Evolutionary conservation across 768 basidiomycete species (phyloP).

Genomic region (Phaeolepiota aurea): DNA sequence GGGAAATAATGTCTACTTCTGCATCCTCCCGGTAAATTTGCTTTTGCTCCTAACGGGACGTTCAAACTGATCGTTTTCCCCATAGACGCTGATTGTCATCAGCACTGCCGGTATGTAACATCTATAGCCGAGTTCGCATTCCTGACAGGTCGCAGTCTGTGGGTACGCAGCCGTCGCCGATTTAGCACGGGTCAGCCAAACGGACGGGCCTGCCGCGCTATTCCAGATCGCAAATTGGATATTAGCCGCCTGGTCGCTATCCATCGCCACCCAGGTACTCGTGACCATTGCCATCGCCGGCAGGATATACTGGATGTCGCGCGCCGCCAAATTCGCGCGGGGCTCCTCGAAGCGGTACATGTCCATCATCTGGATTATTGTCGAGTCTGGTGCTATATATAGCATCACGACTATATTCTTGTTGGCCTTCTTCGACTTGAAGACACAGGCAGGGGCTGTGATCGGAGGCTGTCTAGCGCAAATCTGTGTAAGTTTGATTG

Average conservation of each 20-base stretch:
- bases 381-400: conserved; percentile 13
- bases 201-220: neutral
- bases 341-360: conserved; percentile 4
- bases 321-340: conserved; percentile 1
- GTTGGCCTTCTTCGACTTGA: conserved; percentile 8
- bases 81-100: neutral
- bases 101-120: neutral
- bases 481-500: conserved; percentile 7
- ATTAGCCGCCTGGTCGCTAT: conserved; percentile 2
- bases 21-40: conserved; percentile 3
- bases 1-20: conserved; percentile 7
- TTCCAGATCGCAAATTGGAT: conserved; percentile 1
- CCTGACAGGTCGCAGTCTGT: neutral
- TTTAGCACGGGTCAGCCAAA: neutral
- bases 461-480: conserved; percentile 8
- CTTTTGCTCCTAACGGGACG: neutral
- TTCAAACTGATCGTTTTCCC: neutral
- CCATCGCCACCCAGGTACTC: conserved; percentile 3
- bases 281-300: conserved; percentile 2
- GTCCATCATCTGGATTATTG: conserved; percentile 8
- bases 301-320: conserved; percentile 7
- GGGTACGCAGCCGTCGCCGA: neutral
- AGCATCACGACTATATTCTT: conserved; percentile 7
- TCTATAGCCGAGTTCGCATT: too few relatives aligned
- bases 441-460: conserved; percentile 7